Evolutionary conservation across 1,139 yeast genomes (phyloP).

Genomic region (Saccharomycopsis crataegensis): DNA sequence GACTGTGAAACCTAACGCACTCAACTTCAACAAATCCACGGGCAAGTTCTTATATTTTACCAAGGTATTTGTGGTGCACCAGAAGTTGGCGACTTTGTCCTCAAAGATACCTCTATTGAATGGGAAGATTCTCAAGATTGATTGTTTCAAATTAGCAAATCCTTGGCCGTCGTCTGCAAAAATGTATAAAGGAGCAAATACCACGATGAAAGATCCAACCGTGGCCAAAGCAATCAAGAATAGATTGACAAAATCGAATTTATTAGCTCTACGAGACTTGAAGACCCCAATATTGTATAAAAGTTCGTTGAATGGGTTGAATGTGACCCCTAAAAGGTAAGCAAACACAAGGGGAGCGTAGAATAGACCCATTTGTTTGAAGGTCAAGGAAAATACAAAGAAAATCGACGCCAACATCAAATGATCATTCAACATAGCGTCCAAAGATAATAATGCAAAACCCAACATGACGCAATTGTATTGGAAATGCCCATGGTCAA

Average conservation of each 20-base stretch:
- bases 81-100: constrained; percentile 93
- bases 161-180: constrained; percentile 19
- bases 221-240: constrained; percentile 59
- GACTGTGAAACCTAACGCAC: constrained; percentile 60
- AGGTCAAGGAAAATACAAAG: constrained; percentile 70
- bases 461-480: constrained; percentile 94
- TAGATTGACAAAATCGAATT: constrained; percentile 42
- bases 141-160: constrained; percentile 27
- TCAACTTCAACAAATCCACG: constrained; percentile 49
- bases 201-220: constrained; percentile 40
- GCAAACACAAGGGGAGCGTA: constrained; percentile 86
- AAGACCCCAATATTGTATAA: constrained; percentile 23
- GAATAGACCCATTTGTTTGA: constrained; percentile 94
- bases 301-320: constrained; percentile 27
- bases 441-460: constrained; percentile 58
- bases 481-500: constrained; percentile 98
- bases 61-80: constrained; percentile 84
- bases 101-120: constrained; percentile 93
- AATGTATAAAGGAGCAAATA: constrained; percentile 58
- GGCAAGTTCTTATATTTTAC: constrained; percentile 63
- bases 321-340: constrained; percentile 52
- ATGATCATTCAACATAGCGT: constrained; percentile 57
- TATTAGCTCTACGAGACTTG: constrained; percentile 13
- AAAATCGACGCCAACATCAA: constrained; percentile 66
- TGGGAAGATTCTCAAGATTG: constrained; percentile 72